Percentiles rank a stretch among this genome's conserved stretches.
Evolutionary conservation across 371 early-diverging fungal genomes (phyloP).

Genomic region (Rhizopus delemar): DNA sequence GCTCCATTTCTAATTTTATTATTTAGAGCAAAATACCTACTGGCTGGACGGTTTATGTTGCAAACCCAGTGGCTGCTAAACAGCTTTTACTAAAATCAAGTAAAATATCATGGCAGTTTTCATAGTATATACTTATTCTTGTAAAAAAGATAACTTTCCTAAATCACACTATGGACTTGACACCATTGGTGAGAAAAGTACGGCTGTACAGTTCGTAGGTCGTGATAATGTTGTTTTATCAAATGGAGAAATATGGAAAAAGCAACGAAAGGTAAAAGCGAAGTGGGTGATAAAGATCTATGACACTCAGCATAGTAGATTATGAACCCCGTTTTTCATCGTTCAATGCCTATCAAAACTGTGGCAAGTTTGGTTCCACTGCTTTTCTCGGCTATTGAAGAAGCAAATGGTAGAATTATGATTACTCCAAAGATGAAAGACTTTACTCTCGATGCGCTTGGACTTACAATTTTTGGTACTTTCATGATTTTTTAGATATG

Average conservation of each 20-base stretch:
- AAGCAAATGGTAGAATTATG: conserved; percentile 1
- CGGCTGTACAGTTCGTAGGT: conserved; percentile 6
- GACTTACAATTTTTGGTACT: conserved; percentile 31
- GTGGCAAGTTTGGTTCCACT: conserved; percentile 13
- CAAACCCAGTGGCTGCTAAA: conserved; percentile 8
- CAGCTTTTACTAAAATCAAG: conserved; percentile 14
- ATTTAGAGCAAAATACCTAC: conserved; percentile 4
- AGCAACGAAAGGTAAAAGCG: conserved; percentile 14
- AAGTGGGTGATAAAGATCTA: not conserved
- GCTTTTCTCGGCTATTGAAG: conserved; percentile 20
- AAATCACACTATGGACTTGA: not conserved
- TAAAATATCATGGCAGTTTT: not conserved
- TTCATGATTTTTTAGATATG: not conserved
- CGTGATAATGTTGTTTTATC: conserved; percentile 7
- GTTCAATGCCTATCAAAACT: conserved; percentile 32
- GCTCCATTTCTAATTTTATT: not conserved
- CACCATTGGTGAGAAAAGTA: not conserved
- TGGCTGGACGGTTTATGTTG: conserved; percentile 12
- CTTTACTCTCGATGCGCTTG: conserved; percentile 34
- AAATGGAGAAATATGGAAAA: conserved; percentile 23
- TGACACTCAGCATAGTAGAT: not conserved
- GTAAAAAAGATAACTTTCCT: conserved; percentile 2
- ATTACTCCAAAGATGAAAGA: conserved; percentile 14
- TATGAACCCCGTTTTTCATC: conserved; percentile 47
- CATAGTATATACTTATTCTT: not conserved